Evolutionary conservation across 352 stramenopile species (phyloP), one percentile per base, ranked within the genome.

Genomic region (Pythium brassicae): DNA sequence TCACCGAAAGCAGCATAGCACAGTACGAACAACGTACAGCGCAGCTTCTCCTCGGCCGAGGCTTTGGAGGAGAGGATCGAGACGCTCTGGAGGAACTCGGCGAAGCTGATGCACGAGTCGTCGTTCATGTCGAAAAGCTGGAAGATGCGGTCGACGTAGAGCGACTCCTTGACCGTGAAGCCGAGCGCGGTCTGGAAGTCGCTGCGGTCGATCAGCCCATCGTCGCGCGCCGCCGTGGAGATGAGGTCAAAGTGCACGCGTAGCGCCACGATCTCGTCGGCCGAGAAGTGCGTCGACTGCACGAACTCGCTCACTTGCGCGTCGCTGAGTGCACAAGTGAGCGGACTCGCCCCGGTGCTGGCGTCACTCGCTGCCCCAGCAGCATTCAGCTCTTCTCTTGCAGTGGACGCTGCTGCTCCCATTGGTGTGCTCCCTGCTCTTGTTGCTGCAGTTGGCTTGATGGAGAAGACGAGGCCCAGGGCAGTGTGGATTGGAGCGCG

Each of bases 61-160:
- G 76, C 74, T 53, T 90, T 90, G 50, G 74, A 88, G 27, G 83
- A 90, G 34, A 90, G 62, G 44, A 88, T 68, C 9, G 74, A 86
- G 7, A 93, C 75, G 35, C 74, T 88, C 61, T 88, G 70, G 19
- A 91, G 58, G 50, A 92, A 92, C 72, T 94, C 80, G 60, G 58
- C 50, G 53, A 92, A 94, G 60, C 74, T 86, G 63, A 92, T 90
- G 61, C 74, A 89, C 66, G 71, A 80, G 68, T 94, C 83, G 53
- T 73, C 66, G 66, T 94, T 91, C 15, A 68, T 55, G 62, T 92
- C 80, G 54, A 94, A 90, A 44, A 91, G 69, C 69, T 88, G 69
- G 57, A 91, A 90, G 55, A 88, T 87, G 23, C 81, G 78, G 53
- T 93, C 81, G 62, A 89, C 83, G 52, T 89, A 92, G 19, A 92